Evolutionary conservation across 306 rosid genomes (phyloP), one percentile per base, ranked within the genome.

Genomic region (Cicer bijugum): DNA sequence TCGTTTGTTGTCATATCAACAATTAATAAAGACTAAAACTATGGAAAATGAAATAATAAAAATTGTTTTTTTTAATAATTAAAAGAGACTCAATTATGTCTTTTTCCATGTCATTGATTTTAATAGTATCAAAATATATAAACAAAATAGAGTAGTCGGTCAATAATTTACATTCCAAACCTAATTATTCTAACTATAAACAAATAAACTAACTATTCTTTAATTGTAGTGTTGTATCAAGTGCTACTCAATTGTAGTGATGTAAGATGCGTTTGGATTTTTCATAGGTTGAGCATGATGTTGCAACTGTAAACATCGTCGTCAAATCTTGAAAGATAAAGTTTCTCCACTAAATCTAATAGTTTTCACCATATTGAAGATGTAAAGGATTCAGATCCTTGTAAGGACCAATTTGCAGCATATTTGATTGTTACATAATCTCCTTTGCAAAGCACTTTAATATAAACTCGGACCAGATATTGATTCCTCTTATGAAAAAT

Each of bases 131-230:
- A 47, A 10, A 8, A 8, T 8, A 10, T 45, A 45, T 45, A 45
- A 45, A 10, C 50, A 45, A 45, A 45, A 2, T 23, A 23, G 4
- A 23, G 33, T 23, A 9, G 1, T 4, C 50, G n/a, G 4, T 16
- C 17, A 48, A 48, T 48, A 48, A 12, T n/a, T 48, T n/a, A 48
- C 55, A 48, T n/a, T 48, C 55, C 55, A 48, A 48, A n/a, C 55
- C 55, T n/a, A 6, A 11, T 12, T 46, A 46, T 6, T 10, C 51
- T 45, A 11, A 46, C 12, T 6, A 6, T 46, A 9, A 45, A 45
- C 4, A 46, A 46, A 28, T 28, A 28, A 3, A 28, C 35, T 28
- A 28, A 28, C 33, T 3, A 28, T 3, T 28, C 33, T 28, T 28
- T 28, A 1, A 11, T 45, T 46, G 15, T 9, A 43, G 52, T 12